A percentile compares a stretch with the other conserved stretches of the same genome.
phyloP scores from a whole-genome alignment of 2,329 filamentous ascomycete species.

The Zopfia rhizophila region DNA sequence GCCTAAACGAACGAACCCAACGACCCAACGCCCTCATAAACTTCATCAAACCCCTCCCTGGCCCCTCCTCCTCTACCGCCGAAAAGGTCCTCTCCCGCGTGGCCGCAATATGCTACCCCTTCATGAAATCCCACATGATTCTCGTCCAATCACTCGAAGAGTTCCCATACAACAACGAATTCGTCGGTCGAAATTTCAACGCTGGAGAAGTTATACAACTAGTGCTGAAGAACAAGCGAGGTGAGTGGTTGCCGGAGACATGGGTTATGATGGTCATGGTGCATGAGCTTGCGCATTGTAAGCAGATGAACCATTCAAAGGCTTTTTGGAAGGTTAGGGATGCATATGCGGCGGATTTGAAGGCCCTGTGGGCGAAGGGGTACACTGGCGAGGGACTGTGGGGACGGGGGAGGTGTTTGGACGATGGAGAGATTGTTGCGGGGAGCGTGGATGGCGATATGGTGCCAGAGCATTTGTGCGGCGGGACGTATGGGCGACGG shows the following conservation, averaged over 20 bases:
- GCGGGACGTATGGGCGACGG: conserved; percentile 75
- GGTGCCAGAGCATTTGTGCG: conserved; percentile 73
- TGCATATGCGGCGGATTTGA: conserved; percentile 76
- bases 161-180: conserved; percentile 82
- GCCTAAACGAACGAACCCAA: conserved; percentile 78
- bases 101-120: conserved; percentile 77
- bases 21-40: conserved; percentile 82
- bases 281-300: conserved; percentile 88
- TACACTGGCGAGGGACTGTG: conserved; percentile 88
- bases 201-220: conserved; percentile 87
- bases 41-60: conserved; percentile 84
- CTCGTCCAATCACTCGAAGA: conserved; percentile 74
- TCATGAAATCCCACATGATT: conserved; percentile 60
- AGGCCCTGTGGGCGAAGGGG: conserved; percentile 71
- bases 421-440: conserved; percentile 52
- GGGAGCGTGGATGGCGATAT: conserved; percentile 37
- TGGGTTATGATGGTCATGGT: conserved; percentile 97
- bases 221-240: conserved; percentile 75
- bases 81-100: conserved; percentile 50
- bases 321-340: conserved; percentile 85
- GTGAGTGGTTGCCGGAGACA: conserved; percentile 78
- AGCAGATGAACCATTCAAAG: conserved; percentile 89
- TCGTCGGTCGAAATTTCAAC: conserved; percentile 91
- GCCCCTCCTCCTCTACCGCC: conserved; percentile 54
- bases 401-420: conserved; percentile 75